Evolutionary conservation across 2,329 filamentous ascomycete genomes (phyloP).

Genomic region (Arachnomyces sp.): DNA sequence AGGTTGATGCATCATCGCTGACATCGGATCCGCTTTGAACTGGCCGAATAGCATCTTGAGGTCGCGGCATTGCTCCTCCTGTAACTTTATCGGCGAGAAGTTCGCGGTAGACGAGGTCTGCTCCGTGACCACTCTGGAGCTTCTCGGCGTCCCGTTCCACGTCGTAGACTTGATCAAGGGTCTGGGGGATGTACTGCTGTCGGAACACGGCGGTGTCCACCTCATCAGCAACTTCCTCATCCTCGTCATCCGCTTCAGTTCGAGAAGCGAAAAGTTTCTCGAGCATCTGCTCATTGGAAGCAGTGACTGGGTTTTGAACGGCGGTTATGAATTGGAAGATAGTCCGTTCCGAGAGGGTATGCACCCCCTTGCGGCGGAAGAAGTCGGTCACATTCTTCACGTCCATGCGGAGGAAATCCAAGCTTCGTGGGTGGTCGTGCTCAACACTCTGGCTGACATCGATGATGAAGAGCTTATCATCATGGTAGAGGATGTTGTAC

Average conservation of each 20-base stretch:
- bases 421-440: slow-evolving; percentile 83
- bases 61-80: background rate
- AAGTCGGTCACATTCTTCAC: slow-evolving; percentile 96
- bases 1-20: slow-evolving; percentile 31
- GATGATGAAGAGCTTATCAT: slow-evolving; percentile 79
- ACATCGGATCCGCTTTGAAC: slow-evolving; percentile 32
- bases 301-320: slow-evolving; percentile 41
- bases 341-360: slow-evolving; percentile 69
- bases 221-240: slow-evolving; percentile 52
- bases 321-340: slow-evolving; percentile 77
- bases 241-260: slow-evolving; percentile 40
- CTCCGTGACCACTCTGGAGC: slow-evolving; percentile 64
- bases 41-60: slow-evolving; percentile 19
- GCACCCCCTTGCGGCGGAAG: slow-evolving; percentile 78
- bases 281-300: slow-evolving; percentile 53
- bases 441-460: slow-evolving; percentile 97
- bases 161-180: slow-evolving; percentile 91
- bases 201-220: slow-evolving; percentile 89
- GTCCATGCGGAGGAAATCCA: slow-evolving; percentile 95
- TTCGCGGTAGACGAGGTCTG: slow-evolving; percentile 75
- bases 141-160: slow-evolving; percentile 82
- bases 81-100: slow-evolving; percentile 64
- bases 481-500: slow-evolving; percentile 93
- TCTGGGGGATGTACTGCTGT: slow-evolving; percentile 94
- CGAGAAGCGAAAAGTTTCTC: slow-evolving; percentile 60